A percentile compares a stretch with the other conserved stretches of the same genome.
These are phyloP conservation scores for Fusarium aywerte DNA, from an alignment of 2,329 filamentous ascomycete species.

Conservation along the genomic window DNA sequence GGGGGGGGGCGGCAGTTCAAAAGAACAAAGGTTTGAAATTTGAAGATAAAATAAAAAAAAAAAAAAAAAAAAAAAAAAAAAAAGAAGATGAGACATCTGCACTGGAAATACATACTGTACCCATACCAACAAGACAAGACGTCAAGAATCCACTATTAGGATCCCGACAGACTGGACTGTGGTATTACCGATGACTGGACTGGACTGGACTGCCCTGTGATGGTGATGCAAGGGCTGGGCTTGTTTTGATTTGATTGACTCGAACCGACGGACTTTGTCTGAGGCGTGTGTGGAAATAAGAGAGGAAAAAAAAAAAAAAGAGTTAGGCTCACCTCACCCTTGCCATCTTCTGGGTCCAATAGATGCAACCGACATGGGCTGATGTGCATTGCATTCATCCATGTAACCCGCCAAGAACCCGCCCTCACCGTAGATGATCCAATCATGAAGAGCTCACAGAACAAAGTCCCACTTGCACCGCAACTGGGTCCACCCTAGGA, in stretches of 20 bases:
- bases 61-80: too few species aligned
- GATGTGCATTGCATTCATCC: slow-evolving; percentile 25
- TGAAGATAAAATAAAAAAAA: too few species aligned
- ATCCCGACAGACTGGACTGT: slow-evolving; percentile 27
- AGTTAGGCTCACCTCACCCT: slow-evolving; percentile 10
- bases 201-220: slow-evolving; percentile 3
- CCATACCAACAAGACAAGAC: too few species aligned
- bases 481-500: slow-evolving; percentile 36
- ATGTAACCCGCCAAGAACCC: slow-evolving; percentile 9
- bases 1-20: too few species aligned
- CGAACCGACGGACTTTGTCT: background rate
- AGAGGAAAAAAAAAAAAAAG: slow-evolving; percentile 6
- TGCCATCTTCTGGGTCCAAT: background rate
- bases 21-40: too few species aligned
- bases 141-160: slow-evolving; percentile 1
- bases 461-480: slow-evolving; percentile 35
- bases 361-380: slow-evolving; percentile 17
- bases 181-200: slow-evolving; percentile 19
- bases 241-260: background rate
- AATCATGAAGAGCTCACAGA: slow-evolving; percentile 13
- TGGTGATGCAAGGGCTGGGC: slow-evolving; percentile 27
- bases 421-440: background rate
- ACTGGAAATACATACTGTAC: too few species aligned
- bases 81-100: slow-evolving; percentile 1
- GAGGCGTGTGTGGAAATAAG: slow-evolving; percentile 23